phyloP scores from a whole-genome alignment of 768 basidiomycete species.

The Kwoniella sp. region DNA sequence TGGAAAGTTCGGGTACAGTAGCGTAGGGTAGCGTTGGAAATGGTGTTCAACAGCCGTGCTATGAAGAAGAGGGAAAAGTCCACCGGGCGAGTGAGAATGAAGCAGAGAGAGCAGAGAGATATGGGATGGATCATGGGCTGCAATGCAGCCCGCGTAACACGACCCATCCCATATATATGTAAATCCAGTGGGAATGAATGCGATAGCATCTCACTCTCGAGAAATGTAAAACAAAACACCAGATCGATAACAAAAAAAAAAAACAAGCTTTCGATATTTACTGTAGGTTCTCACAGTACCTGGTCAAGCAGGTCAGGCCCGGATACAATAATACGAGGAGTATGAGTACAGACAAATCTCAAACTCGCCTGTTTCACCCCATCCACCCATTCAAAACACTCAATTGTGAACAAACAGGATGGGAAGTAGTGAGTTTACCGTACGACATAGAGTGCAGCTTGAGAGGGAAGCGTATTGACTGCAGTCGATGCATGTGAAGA shows the following conservation, averaged over 20 bases:
- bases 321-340: too few relatives aligned
- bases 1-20: too few relatives aligned
- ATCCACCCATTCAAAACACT: neutral
- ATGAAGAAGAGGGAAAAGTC: too few relatives aligned
- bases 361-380: constrained; percentile 8
- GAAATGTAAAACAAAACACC: neutral
- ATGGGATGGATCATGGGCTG: neutral
- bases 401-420: neutral
- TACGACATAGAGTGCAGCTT: too few relatives aligned
- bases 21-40: too few relatives aligned
- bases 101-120: neutral
- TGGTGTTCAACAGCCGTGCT: too few relatives aligned
- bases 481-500: too few relatives aligned
- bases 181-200: neutral
- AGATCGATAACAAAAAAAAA: neutral
- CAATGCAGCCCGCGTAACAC: neutral
- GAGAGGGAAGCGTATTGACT: too few relatives aligned
- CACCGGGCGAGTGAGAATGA: neutral
- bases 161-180: neutral
- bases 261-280: too few relatives aligned
- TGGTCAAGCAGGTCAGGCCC: neutral
- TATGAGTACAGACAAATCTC: constrained; percentile 22
- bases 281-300: too few relatives aligned
- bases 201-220: too few relatives aligned
- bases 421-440: too few relatives aligned